Base-by-base conservation (phyloP, 1,139 yeast species). In the Hemisphaericaspora xylofermentans region DNA sequence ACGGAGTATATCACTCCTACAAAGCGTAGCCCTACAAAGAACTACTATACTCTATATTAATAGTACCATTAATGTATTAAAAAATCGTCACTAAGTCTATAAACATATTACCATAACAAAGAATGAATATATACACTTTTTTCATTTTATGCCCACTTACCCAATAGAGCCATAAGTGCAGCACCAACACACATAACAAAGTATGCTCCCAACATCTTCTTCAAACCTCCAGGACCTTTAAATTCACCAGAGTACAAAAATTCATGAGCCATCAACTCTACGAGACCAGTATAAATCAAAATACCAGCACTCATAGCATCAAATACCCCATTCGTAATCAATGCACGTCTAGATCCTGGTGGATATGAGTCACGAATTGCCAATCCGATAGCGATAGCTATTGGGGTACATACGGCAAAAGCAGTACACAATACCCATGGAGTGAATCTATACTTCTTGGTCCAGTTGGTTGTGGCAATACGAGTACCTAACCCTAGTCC, bases 401-500 rank as follows among this genome's bases (percentile, higher is more conserved):
- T 74, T 12, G 96, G 96, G 1, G 96, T 85, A 28, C 88, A 76
- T n/a, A 88, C 46, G 2, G 85, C 78, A 62, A 80, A 89, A 3
- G 74, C 82, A 4, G 69, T 28, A 27, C 81, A 82, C 49, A 83
- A 64, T 1, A 74, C 36, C 79, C 84, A 83, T 14, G 91, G 89
- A 21, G 82, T 71, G 50, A 52, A 62, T 42, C 60, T 53, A 55
- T 63, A 61, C 7, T 60, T 46, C 21, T 63, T 58, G 22, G 87
- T 84, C 89, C 93, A 87, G 28, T 74, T 68, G 4, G 87, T 80
- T 18, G 78, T 74, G 1, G 96, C 88, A 43, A 89, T 74, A 60
- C 97, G 78, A 6, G 95, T 78, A 40, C 97, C 97, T 53, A 89
- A 73, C 53, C 96, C 97, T 42, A 89, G 72, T 42, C 97, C 97